phyloP scores from a whole-genome alignment of 2,329 filamentous ascomycete species.

The Chaetomium olivaceum region DNA sequence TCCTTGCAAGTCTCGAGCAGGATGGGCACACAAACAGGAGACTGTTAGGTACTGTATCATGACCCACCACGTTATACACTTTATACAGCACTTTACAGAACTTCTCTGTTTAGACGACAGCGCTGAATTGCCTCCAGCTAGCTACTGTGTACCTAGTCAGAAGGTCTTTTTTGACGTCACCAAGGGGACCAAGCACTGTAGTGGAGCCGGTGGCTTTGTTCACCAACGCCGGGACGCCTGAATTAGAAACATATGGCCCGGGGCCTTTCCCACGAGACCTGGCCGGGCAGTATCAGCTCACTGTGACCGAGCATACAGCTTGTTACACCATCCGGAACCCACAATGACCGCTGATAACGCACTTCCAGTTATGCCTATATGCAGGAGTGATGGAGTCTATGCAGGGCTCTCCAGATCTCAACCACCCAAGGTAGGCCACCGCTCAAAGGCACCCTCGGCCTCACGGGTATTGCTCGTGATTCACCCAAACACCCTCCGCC shows the following conservation, averaged over 20 bases:
- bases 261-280: no score
- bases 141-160: neutral
- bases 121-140: neutral
- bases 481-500: neutral
- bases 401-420: neutral
- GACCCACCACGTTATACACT: neutral
- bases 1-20: neutral
- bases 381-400: constrained; percentile 6
- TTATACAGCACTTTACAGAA: neutral
- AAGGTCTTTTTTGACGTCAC: constrained; percentile 16
- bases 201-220: neutral
- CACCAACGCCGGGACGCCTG: neutral
- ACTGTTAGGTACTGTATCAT: neutral
- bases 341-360: constrained; percentile 17
- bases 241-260: neutral
- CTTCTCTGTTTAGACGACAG: neutral
- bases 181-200: neutral
- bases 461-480: neutral
- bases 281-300: neutral
- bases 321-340: neutral
- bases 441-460: neutral
- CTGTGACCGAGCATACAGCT: neutral
- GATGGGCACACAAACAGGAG: no score
- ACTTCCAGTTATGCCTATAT: constrained; percentile 20
- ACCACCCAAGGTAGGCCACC: neutral